Conservation (phyloP, 768 basidiomycete species). For the Infundibulicybe gibba region DNA sequence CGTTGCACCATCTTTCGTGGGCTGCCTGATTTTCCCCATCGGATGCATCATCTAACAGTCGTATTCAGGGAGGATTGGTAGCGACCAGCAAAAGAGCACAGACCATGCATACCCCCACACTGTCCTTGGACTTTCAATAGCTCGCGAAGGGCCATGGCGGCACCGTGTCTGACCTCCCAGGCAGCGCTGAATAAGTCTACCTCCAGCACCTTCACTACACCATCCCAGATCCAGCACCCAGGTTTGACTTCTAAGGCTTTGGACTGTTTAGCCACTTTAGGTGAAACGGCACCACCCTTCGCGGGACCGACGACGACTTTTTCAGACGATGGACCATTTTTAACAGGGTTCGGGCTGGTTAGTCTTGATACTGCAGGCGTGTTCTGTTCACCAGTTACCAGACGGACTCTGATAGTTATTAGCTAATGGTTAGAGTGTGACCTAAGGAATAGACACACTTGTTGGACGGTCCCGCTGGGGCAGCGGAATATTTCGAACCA, state of each 20-base stretch:
- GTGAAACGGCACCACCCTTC: slow-evolving; percentile 82
- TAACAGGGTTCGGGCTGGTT: slow-evolving; percentile 49
- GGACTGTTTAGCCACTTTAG: slow-evolving; percentile 72
- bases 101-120: slow-evolving; percentile 80
- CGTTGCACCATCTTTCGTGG: slow-evolving; percentile 89
- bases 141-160: slow-evolving; percentile 88
- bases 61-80: slow-evolving; percentile 2
- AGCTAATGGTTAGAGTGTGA: slow-evolving; percentile 1
- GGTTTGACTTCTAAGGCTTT: slow-evolving; percentile 72
- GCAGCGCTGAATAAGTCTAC: slow-evolving; percentile 80
- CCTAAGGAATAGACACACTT: slow-evolving; percentile 37
- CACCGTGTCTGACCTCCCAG: slow-evolving; percentile 95
- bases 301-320: slow-evolving; percentile 76
- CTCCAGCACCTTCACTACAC: slow-evolving; percentile 72
- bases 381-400: slow-evolving; percentile 65
- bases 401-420: slow-evolving; percentile 53
- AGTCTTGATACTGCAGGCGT: slow-evolving; percentile 46
- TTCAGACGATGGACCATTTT: slow-evolving; percentile 41
- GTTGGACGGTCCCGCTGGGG: slow-evolving; percentile 54
- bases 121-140: slow-evolving; percentile 80
- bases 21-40: slow-evolving; percentile 55
- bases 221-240: slow-evolving; percentile 86
- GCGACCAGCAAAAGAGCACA: slow-evolving; percentile 6
- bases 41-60: slow-evolving; percentile 44
- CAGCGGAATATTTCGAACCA: slow-evolving; percentile 58